A percentile compares a stretch with the other conserved stretches of the same genome.
phyloP scores from a whole-genome alignment of 2,329 filamentous ascomycete species.

The Amphichorda felina region DNA sequence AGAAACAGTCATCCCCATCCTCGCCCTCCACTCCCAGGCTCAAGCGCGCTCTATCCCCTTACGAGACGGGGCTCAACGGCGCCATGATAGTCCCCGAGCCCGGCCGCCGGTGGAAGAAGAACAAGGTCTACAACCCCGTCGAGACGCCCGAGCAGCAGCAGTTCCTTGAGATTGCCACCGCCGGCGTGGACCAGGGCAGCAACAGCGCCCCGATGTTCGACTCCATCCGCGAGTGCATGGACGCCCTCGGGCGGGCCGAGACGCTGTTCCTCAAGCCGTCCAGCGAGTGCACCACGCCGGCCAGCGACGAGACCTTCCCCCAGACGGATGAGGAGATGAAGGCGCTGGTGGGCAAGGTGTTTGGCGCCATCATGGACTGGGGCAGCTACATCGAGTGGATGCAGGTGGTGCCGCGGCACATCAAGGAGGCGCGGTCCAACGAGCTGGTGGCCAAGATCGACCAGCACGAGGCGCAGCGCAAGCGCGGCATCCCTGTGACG shows the following conservation, averaged over 20 bases:
- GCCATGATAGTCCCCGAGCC: too few relatives aligned
- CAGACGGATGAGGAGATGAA: neutral
- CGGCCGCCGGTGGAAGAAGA: neutral
- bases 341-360: conserved; percentile 5
- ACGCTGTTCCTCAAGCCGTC: neutral
- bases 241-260: neutral
- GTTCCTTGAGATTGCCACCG: neutral
- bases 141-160: neutral
- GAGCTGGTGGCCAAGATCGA: neutral
- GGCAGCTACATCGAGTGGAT: conserved; percentile 11
- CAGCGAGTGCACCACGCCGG: neutral
- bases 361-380: conserved; percentile 12
- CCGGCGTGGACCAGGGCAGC: neutral
- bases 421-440: neutral
- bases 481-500: neutral
- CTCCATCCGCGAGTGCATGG: neutral
- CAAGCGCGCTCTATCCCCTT: too few relatives aligned
- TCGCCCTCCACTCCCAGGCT: too few relatives aligned
- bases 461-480: neutral
- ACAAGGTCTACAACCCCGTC: neutral
- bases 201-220: neutral
- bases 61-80: too few relatives aligned
- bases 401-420: conserved; percentile 4
- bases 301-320: conserved; percentile 3
- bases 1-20: too few relatives aligned